These are phyloP conservation scores for Kazachstania sp. DNA, from an alignment of 1,139 yeast species.

Conservation along the genomic window DNA sequence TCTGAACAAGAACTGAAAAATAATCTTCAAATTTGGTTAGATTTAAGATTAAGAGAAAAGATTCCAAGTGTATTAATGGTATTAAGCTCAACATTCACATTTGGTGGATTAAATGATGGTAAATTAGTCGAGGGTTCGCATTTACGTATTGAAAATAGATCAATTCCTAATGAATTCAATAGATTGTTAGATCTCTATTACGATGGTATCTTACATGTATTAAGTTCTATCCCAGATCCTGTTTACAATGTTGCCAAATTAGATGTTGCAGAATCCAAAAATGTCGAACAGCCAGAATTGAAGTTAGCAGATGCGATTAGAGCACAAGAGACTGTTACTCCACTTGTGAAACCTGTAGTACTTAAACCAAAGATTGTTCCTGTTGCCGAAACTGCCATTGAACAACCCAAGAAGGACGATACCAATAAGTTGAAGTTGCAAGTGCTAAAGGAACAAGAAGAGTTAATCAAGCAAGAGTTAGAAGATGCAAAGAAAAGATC, in stretches of 20 bases:
- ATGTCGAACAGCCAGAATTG: background rate
- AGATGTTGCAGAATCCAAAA: conserved; percentile 50
- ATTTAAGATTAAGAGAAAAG: conserved; percentile 76
- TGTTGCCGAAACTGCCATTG: conserved; percentile 2
- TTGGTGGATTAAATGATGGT: conserved; percentile 44
- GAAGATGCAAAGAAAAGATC: conserved; percentile 63
- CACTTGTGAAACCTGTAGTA: conserved; percentile 79
- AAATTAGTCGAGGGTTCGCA: conserved; percentile 3
- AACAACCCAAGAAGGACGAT: conserved; percentile 10
- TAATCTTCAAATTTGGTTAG: conserved; percentile 82
- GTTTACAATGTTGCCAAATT: conserved; percentile 92
- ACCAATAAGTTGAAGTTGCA: conserved; percentile 70
- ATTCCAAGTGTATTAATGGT: conserved; percentile 87
- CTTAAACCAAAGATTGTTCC: conserved; percentile 40
- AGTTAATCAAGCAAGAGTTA: conserved; percentile 82
- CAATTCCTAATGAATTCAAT: background rate
- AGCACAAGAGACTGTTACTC: conserved; percentile 51
- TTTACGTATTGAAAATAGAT: background rate
- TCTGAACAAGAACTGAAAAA: conserved; percentile 80
- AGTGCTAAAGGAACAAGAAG: conserved; percentile 93
- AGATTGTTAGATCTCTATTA: conserved; percentile 46
- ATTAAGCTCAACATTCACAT: conserved; percentile 80
- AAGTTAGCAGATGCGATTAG: background rate
- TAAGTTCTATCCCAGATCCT: conserved; percentile 89
- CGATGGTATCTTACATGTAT: conserved; percentile 82